Base-by-base conservation (phyloP, 75 land plant genomes). In the Picea glauca region DNA sequence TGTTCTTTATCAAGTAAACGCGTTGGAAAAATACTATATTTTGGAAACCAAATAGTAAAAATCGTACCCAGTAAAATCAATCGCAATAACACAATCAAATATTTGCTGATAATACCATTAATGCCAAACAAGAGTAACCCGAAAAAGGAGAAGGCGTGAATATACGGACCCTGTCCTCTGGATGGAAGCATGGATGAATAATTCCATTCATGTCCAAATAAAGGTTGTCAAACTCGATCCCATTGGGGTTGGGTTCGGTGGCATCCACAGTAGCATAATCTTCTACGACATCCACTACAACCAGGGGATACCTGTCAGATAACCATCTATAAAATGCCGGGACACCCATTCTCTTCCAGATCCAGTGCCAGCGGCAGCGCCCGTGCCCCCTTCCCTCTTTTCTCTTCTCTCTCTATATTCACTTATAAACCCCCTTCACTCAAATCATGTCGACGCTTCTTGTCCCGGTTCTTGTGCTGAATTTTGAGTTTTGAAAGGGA, bases 151-250 rank as follows among this genome's bases (percentile, higher is more conserved):
- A n/a, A 23, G 65, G 26, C 26, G 65, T 20, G 20, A 17, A 63
- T n/a, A 70, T 58, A 15, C 30, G 18, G 80, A 90, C 96, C 88
- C 78, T 83, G 70, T 58, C 89, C 72, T 92, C 93, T 13, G 93
- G 94, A 68, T 92, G 94, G 77, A 92, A 92, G 64, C 94, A 92
- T 30, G 93, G 94, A 72, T 92, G 94, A 72, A 92, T 88, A 77
- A 92, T 92, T 14, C 83, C 85, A 72, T 91, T 91, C 93, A 91
- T 89, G 77, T 91, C 93, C 62, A 91, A 89, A 75, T 91, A 91
- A 31, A 92, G 83, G 58, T 92, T 92, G 77, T 92, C 94, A 61
- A 85, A 92, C 78, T 92, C 94, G n/a, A 87, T 1, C 17, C 84
- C 89, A 58, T 88, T 88, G 58, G 91, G 91, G 81, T 92, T 92